phyloP scores from a whole-genome alignment of 140 eudicot species.

The Bidens hawaiensis region DNA sequence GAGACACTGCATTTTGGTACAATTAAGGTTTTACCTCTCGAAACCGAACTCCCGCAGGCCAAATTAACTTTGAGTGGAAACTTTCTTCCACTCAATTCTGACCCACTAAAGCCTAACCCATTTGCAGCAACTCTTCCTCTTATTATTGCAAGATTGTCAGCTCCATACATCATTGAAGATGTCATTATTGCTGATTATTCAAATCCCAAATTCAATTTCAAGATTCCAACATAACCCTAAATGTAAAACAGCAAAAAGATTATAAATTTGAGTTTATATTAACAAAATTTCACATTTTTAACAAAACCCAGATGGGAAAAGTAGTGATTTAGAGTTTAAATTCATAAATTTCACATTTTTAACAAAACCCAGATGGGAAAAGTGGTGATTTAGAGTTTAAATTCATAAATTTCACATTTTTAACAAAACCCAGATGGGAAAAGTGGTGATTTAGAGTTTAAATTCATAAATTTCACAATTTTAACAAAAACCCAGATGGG shows the following conservation, averaged over 20 bases:
- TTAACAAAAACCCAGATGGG: background rate
- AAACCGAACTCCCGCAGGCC: conserved; percentile 18
- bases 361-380: background rate
- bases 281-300: conserved; percentile 10
- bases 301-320: background rate
- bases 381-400: conserved; percentile 3
- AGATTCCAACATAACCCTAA: conserved; percentile 3
- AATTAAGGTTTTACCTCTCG: conserved; percentile 33
- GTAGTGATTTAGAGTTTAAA: conserved; percentile 4
- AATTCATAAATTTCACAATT: conserved; percentile 6
- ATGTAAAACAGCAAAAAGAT: conserved; percentile 1
- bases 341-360: conserved; percentile 5
- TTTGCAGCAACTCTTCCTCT: conserved; percentile 39
- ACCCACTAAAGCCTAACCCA: conserved; percentile 46
- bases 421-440: background rate
- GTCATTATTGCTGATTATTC: conserved; percentile 40
- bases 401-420: conserved; percentile 7
- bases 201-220: conserved; percentile 2
- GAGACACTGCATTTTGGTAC: conserved; percentile 73
- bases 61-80: conserved; percentile 32
- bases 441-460: conserved; percentile 2
- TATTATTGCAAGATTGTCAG: conserved; percentile 47
- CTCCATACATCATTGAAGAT: conserved; percentile 60
- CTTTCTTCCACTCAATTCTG: conserved; percentile 46
- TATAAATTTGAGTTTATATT: conserved; percentile 10